Percentiles rank a stretch among this genome's conserved stretches.
Evolutionary conservation across 2,329 filamentous ascomycete genomes (phyloP).

Genomic region (Zelopaecilomyces penicillatus): DNA sequence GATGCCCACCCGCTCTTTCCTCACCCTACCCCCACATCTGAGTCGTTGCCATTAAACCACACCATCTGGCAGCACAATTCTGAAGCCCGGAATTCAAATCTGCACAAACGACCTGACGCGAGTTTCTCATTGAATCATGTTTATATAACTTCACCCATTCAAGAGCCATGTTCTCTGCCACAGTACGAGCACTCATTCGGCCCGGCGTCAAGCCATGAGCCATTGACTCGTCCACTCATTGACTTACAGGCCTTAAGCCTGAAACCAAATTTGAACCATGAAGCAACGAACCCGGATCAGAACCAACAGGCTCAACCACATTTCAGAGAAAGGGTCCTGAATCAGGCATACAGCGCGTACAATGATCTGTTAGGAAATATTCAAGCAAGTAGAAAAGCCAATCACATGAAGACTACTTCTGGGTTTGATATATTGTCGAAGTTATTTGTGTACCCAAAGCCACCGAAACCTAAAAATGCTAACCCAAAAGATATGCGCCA

Average conservation of each 20-base stretch:
- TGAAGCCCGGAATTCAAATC: too few species aligned
- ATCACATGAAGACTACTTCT: slow-evolving; percentile 28
- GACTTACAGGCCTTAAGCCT: neutral
- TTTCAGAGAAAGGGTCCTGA: slow-evolving; percentile 61
- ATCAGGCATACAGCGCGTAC: slow-evolving; percentile 65
- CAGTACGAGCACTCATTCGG: too few species aligned
- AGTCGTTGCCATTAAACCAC: slow-evolving; percentile 23
- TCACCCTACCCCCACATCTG: slow-evolving; percentile 23
- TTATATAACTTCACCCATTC: too few species aligned
- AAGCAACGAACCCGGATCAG: neutral
- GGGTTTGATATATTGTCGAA: slow-evolving; percentile 34
- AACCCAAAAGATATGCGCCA: neutral
- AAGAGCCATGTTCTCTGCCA: too few species aligned
- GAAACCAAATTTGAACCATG: neutral
- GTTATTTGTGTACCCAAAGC: slow-evolving; percentile 48
- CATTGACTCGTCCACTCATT: neutral
- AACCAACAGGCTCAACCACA: slow-evolving; percentile 16
- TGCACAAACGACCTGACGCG: neutral
- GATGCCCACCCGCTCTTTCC: slow-evolving; percentile 31
- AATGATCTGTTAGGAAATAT: slow-evolving; percentile 60
- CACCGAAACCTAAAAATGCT: slow-evolving; percentile 26
- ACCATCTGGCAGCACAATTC: slow-evolving; percentile 9
- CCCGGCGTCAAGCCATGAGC: too few species aligned
- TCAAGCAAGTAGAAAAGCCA: slow-evolving; percentile 48
- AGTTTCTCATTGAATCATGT: too few species aligned